Evolutionary conservation across 2,329 filamentous ascomycete species (phyloP).

Genomic region (Ophiostoma triangulosporum): DNA sequence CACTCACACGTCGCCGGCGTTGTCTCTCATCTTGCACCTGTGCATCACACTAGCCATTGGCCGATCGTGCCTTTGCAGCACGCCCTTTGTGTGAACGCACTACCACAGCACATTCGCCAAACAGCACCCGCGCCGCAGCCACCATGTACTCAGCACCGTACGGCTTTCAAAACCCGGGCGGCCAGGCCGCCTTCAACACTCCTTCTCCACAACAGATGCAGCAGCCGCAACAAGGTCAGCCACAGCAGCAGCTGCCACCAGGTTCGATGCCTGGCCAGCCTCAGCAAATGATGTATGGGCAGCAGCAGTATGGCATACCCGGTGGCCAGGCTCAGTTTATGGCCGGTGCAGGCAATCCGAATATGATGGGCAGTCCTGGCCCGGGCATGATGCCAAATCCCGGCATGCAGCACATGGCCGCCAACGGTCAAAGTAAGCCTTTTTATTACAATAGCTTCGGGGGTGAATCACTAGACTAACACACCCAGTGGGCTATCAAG

Average conservation of each 20-base stretch:
- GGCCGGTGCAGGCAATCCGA: slow-evolving; percentile 29
- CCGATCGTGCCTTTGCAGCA: not conserved
- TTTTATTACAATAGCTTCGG: not conserved
- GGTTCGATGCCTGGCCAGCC: slow-evolving; percentile 27
- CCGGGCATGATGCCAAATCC: slow-evolving; percentile 51
- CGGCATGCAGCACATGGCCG: slow-evolving; percentile 44
- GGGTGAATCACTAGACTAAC: too few relatives aligned
- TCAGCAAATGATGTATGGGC: slow-evolving; percentile 45
- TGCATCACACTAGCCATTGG: not conserved
- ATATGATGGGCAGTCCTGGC: slow-evolving; percentile 41
- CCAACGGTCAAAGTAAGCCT: slow-evolving; percentile 44
- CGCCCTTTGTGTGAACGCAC: not conserved
- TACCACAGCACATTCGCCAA: not conserved
- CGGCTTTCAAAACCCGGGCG: slow-evolving; percentile 39
- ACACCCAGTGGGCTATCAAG: slow-evolving; percentile 41
- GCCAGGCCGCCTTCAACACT: slow-evolving; percentile 36
- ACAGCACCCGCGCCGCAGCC: not conserved
- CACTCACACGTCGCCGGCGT: not conserved
- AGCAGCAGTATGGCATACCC: slow-evolving; percentile 43
- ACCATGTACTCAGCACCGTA: slow-evolving; percentile 44
- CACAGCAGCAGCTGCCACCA: slow-evolving; percentile 29
- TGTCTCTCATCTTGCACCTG: not conserved
- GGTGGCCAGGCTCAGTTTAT: slow-evolving; percentile 33
- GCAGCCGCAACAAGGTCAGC: slow-evolving; percentile 10
- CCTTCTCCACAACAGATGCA: slow-evolving; percentile 31